phyloP scores from a whole-genome alignment of 2,329 filamentous ascomycete species.

The Cladophialophora bantiana region DNA sequence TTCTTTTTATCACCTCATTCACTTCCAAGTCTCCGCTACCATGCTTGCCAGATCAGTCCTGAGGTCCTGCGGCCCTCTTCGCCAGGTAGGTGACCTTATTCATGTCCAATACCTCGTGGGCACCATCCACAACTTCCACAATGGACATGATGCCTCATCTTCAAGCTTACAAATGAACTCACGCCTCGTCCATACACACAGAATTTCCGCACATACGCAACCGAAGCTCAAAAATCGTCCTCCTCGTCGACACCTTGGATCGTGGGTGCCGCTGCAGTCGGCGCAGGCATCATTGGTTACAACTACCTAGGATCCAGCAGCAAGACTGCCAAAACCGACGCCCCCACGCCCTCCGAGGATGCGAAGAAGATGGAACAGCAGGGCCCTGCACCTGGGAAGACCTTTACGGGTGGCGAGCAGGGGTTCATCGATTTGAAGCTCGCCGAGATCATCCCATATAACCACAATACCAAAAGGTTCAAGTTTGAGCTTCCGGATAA shows the following conservation, averaged over 20 bases:
- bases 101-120: slow-evolving; percentile 5
- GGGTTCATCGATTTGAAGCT: slow-evolving; percentile 85
- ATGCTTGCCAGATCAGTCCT: slow-evolving; percentile 74
- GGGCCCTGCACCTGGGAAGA: slow-evolving; percentile 45
- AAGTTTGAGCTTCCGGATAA: slow-evolving; percentile 85
- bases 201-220: slow-evolving; percentile 77
- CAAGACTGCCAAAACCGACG: slow-evolving; percentile 43
- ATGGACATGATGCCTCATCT: neutral
- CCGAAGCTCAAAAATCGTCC: slow-evolving; percentile 64
- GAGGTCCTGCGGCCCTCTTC: slow-evolving; percentile 69
- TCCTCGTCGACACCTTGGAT: slow-evolving; percentile 47
- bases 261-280: slow-evolving; percentile 62
- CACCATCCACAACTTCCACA: neutral
- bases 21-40: slow-evolving; percentile 42
- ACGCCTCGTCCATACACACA: slow-evolving; percentile 43
- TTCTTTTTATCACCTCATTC: slow-evolving; percentile 9
- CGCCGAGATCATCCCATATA: slow-evolving; percentile 77
- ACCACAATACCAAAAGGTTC: slow-evolving; percentile 94
- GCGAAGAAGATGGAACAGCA: slow-evolving; percentile 24
- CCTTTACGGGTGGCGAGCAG: slow-evolving; percentile 85
- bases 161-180: slow-evolving; percentile 6
- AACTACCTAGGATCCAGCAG: slow-evolving; percentile 45
- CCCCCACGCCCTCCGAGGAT: slow-evolving; percentile 35
- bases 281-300: slow-evolving; percentile 65
- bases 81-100: slow-evolving; percentile 61